phyloP scores from a whole-genome alignment of 108 stramenopile species.

The Hondaea fermentalgiana region DNA sequence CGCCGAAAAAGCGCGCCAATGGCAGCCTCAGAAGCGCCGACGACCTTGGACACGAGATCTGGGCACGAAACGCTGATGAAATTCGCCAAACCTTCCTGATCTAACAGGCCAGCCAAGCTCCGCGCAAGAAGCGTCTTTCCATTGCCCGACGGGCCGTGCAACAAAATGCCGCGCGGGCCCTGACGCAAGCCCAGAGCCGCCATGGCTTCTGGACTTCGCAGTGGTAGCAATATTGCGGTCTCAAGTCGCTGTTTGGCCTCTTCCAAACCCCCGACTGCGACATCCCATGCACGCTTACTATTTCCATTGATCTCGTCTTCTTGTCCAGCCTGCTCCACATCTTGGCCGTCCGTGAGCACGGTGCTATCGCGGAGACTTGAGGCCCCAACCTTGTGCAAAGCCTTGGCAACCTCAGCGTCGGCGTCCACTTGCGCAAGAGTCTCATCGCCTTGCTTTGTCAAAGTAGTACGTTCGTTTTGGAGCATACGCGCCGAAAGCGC shows the following conservation, averaged over 20 bases:
- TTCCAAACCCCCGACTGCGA: neutral
- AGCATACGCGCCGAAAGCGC: neutral
- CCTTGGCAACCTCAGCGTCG: neutral
- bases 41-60: neutral
- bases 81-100: neutral
- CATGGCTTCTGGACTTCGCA: neutral
- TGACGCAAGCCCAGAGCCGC: neutral
- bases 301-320: too few species aligned
- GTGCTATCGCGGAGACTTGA: neutral
- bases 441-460: too few species aligned
- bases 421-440: too few species aligned
- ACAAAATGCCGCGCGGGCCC: constrained; percentile 79
- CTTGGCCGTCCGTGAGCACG: neutral
- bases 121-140: constrained; percentile 99
- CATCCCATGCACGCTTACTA: neutral
- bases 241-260: neutral
- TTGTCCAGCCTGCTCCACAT: too few species aligned
- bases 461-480: too few species aligned
- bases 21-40: neutral
- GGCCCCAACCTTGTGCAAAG: neutral
- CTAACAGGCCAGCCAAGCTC: constrained; percentile 63
- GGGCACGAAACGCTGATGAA: neutral
- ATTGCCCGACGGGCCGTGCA: constrained; percentile 79
- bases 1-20: neutral
- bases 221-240: neutral